Evolutionary conservation across 352 stramenopile genomes (phyloP).

Genomic region (Phytophthora fragariae): DNA sequence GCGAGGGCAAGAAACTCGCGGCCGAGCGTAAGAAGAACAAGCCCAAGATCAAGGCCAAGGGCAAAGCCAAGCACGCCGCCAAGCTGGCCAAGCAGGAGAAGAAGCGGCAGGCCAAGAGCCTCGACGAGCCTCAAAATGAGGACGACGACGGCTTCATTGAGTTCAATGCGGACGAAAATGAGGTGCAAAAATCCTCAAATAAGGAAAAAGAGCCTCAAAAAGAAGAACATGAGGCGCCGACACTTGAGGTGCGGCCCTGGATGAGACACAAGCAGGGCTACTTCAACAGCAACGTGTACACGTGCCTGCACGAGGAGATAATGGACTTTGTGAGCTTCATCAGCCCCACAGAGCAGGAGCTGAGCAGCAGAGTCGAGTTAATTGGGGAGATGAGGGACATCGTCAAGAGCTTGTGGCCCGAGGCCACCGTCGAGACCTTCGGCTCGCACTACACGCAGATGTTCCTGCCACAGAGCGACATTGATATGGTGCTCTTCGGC

Average conservation of each 20-base stretch:
- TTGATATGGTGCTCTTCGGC: conserved; percentile 94
- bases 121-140: conserved; percentile 4
- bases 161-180: conserved; percentile 11
- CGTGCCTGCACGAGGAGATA: conserved; percentile 96
- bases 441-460: conserved; percentile 94
- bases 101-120: conserved; percentile 39
- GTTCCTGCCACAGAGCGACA: conserved; percentile 93
- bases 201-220: conserved; percentile 20
- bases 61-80: conserved; percentile 55
- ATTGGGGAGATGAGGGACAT: conserved; percentile 80
- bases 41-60: conserved; percentile 67
- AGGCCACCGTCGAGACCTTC: conserved; percentile 89
- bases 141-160: background rate
- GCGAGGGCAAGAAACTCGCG: conserved; percentile 35
- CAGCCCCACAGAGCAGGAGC: conserved; percentile 84
- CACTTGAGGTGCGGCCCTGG: conserved; percentile 70
- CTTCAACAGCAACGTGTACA: conserved; percentile 75
- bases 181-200: conserved; percentile 32
- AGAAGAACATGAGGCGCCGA: conserved; percentile 33
- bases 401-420: conserved; percentile 63
- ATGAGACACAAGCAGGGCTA: conserved; percentile 73
- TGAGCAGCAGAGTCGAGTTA: conserved; percentile 66
- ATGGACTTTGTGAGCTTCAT: conserved; percentile 95
- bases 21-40: conserved; percentile 61
- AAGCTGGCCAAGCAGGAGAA: conserved; percentile 65